phyloP scores from a whole-genome alignment of 352 stramenopile species.

The Pythium dissotocum region DNA sequence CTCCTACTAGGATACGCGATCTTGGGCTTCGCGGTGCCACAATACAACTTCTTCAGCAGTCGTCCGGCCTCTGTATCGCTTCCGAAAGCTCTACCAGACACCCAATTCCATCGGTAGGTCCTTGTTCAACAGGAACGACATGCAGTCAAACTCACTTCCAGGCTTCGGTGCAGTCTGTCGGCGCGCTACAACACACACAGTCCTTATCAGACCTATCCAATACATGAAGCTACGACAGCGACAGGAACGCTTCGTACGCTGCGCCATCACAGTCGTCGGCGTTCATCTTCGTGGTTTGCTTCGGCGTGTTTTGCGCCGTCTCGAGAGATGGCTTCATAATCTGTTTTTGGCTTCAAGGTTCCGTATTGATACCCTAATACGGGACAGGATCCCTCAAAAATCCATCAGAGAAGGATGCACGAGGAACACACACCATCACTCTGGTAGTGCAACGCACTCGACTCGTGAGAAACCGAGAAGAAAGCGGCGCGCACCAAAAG shows the following conservation, averaged over 20 bases:
- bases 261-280: neutral
- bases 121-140: neutral
- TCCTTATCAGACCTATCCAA: neutral
- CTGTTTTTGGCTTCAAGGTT: constrained; percentile 7
- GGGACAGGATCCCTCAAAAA: neutral
- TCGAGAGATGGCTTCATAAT: neutral
- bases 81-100: constrained; percentile 54
- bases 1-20: constrained; percentile 74
- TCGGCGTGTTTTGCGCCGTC: neutral
- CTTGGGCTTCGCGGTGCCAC: constrained; percentile 58
- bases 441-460: constrained; percentile 11
- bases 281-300: constrained; percentile 1
- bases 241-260: neutral
- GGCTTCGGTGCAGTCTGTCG: constrained; percentile 28
- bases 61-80: constrained; percentile 71
- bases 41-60: constrained; percentile 78
- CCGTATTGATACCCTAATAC: neutral
- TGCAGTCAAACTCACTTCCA: constrained; percentile 37
- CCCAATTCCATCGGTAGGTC: neutral
- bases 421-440: constrained; percentile 3
- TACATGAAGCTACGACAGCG: no score
- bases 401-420: neutral
- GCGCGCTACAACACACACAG: neutral
- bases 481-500: constrained; percentile 1
- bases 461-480: constrained; percentile 9